These are phyloP conservation scores for Mortierella sp. DNA, from an alignment of 371 early-diverging fungal genomes.

Conservation along the genomic window DNA sequence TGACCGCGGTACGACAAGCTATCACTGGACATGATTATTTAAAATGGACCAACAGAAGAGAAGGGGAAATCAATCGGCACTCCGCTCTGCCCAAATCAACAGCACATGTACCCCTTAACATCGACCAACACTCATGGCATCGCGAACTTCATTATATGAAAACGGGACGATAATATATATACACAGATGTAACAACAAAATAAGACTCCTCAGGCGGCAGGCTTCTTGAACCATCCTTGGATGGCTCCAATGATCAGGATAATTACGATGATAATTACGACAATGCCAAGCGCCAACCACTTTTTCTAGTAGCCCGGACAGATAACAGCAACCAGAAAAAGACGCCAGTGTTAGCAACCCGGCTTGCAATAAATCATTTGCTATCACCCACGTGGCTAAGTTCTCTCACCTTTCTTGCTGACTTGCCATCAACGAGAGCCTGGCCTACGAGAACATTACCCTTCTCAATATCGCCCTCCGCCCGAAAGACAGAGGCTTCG, in stretches of 20 bases:
- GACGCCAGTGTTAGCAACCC: no score
- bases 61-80: slow-evolving; percentile 10
- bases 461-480: slow-evolving; percentile 39
- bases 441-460: slow-evolving; percentile 8
- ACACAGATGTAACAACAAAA: neutral
- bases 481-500: slow-evolving; percentile 29
- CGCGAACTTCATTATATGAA: no score
- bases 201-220: neutral
- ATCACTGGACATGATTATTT: slow-evolving; percentile 38
- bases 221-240: slow-evolving; percentile 33
- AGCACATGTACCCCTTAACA: slow-evolving; percentile 25
- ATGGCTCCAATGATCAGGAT: slow-evolving; percentile 35
- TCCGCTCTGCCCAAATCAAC: neutral
- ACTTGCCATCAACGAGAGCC: slow-evolving; percentile 13
- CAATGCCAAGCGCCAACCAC: slow-evolving; percentile 33
- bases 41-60: slow-evolving; percentile 16
- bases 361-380: no score
- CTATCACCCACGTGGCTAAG: no score
- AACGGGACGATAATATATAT: no score
- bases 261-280: slow-evolving; percentile 29
- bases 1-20: slow-evolving; percentile 44
- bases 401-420: slow-evolving; percentile 34
- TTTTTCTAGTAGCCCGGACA: slow-evolving; percentile 20
- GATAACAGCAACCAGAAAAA: neutral
- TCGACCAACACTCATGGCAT: no score